Evolutionary conservation across 179 eudicot species (phyloP).

Genomic region (Silene coronaria): DNA sequence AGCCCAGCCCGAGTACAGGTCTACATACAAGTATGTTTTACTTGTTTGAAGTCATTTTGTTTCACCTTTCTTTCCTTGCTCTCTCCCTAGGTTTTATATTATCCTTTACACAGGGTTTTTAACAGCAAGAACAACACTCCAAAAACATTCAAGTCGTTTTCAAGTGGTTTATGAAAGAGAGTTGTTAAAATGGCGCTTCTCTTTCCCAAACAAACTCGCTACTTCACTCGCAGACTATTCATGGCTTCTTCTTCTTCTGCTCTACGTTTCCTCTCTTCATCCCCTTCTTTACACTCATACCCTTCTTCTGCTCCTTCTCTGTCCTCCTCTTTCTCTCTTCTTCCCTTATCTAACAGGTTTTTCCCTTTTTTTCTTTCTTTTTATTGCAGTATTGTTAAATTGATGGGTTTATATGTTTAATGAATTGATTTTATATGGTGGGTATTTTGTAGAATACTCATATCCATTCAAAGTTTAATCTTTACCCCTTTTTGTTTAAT

Average conservation of each 20-base stretch:
- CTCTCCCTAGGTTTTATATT: too few species aligned
- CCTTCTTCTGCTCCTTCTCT: conserved; percentile 18
- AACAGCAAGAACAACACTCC: neutral
- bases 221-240: conserved; percentile 21
- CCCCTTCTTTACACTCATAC: conserved; percentile 20
- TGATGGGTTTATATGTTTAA: neutral
- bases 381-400: neutral
- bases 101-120: neutral
- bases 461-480: neutral
- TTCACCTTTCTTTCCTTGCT: too few species aligned
- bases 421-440: conserved; percentile 14
- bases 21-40: too few species aligned
- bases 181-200: conserved; percentile 36
- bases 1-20: too few species aligned
- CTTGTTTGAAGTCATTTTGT: too few species aligned
- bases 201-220: conserved; percentile 32
- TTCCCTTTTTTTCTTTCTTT: neutral
- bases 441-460: neutral
- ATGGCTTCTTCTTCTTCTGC: conserved; percentile 35
- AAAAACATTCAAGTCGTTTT: neutral
- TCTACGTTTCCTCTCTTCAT: conserved; percentile 26
- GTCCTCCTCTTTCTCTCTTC: conserved; percentile 17
- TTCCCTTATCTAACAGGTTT: conserved; percentile 29
- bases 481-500: neutral
- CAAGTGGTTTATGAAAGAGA: neutral